A percentile compares a stretch with the other conserved stretches of the same genome.
Conservation (phyloP, 192 early-diverging fungal genomes). For the Gigaspora rosea region DNA sequence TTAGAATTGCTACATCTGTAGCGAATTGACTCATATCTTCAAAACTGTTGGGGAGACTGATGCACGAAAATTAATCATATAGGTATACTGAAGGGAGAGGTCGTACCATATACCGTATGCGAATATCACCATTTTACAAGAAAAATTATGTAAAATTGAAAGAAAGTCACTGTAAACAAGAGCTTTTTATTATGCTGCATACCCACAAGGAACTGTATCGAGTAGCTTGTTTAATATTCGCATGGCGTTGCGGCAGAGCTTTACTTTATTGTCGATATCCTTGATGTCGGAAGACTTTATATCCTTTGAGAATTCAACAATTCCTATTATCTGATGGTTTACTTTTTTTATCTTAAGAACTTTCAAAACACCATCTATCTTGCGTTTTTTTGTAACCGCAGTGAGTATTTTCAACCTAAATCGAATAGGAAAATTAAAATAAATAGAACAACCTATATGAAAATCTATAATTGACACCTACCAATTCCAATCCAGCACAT, state of each 20-base stretch:
- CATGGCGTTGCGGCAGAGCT: constrained; percentile 1
- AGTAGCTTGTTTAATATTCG: constrained; percentile 25
- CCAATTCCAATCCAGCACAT: constrained; percentile 20
- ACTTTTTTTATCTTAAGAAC: constrained; percentile 21
- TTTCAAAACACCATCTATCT: constrained; percentile 12
- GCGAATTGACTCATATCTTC: too few species aligned
- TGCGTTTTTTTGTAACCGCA: not conserved
- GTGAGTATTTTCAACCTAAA: constrained; percentile 17
- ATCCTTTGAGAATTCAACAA: constrained; percentile 7
- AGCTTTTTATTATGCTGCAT: too few species aligned
- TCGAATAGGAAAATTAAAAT: constrained; percentile 15
- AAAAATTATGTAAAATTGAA: too few species aligned
- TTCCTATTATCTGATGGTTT: constrained; percentile 15
- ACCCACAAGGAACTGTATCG: not conserved
- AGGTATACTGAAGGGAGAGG: too few species aligned
- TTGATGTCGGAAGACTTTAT: constrained; percentile 5
- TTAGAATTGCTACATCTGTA: too few species aligned
- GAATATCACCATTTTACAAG: too few species aligned
- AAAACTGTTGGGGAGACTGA: too few species aligned
- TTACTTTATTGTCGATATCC: not conserved
- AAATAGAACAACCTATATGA: not conserved
- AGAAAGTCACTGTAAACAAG: too few species aligned
- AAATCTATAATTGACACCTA: constrained; percentile 19
- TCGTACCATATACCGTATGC: too few species aligned
- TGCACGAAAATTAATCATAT: too few species aligned